A percentile compares a stretch with the other conserved stretches of the same genome.
Evolutionary conservation across 306 rosid species (phyloP).

Genomic region (Argentina anserina): DNA sequence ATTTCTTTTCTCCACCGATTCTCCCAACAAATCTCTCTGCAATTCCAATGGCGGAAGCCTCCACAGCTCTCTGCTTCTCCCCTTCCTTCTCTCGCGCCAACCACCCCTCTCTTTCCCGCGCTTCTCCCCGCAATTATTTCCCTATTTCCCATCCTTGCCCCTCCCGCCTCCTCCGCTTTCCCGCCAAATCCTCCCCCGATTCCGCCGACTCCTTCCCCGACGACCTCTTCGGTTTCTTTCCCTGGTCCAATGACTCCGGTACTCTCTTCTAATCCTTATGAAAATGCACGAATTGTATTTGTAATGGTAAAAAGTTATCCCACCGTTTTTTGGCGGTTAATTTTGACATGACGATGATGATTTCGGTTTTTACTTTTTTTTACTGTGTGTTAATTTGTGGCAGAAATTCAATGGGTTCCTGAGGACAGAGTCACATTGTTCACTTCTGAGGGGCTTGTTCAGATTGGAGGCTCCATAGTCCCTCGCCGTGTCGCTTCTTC

Average conservation of each 20-base stretch:
- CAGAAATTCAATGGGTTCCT: slow-evolving; percentile 87
- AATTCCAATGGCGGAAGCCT: slow-evolving; percentile 55
- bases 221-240: slow-evolving; percentile 56
- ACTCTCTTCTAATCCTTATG: not conserved
- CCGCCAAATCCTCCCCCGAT: slow-evolving; percentile 44
- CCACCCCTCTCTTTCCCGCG: slow-evolving; percentile 19
- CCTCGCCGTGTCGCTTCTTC: slow-evolving; percentile 64
- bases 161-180: slow-evolving; percentile 48
- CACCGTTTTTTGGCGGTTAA: not conserved
- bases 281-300: not conserved
- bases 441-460: slow-evolving; percentile 88
- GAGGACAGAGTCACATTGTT: slow-evolving; percentile 79
- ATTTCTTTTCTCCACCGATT: not conserved
- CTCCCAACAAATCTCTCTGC: not conserved
- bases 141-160: slow-evolving; percentile 27
- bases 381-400: slow-evolving; percentile 2
- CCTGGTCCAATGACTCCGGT: slow-evolving; percentile 72
- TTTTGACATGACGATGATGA: not conserved
- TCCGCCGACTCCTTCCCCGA: slow-evolving; percentile 40
- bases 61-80: slow-evolving; percentile 44
- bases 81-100: slow-evolving; percentile 33
- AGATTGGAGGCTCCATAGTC: slow-evolving; percentile 85
- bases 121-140: slow-evolving; percentile 21
- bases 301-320: not conserved
- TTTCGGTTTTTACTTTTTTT: not conserved